Evolutionary conservation across 176 grass and related monocot species (phyloP), one percentile per base, ranked within the genome.

Genomic region (Thalia dealbata): DNA sequence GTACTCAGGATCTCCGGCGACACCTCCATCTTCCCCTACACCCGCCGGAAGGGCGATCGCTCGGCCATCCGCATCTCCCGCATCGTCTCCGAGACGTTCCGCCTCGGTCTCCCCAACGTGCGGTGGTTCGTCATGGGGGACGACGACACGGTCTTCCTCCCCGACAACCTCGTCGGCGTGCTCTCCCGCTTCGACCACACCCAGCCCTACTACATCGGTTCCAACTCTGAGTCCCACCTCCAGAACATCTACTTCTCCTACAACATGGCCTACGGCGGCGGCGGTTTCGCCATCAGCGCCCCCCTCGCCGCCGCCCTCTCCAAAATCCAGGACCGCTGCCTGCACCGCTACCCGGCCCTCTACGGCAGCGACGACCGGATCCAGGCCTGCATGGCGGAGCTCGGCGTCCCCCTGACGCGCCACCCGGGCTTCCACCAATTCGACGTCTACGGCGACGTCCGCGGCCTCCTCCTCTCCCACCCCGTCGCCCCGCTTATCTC

Each of bases 71-170:
- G 95, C 73, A 92, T 99, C 74, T 93, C 95, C 26, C 85, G 95
- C 76, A 99, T 99, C 79, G 95, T 93, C 63, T 91, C 95, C 29
- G 95, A 99, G 81, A 99, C 90, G 6, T 86, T 81, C 81, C 87
- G 85, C 71, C 87, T 99, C 21, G 84, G 83, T 29, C 90, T 99
- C 1, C 77, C 87, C 14, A 77, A 79, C 13, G 90, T 91, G 55
- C 87, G 87, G 41, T 99, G 95, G 95, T 99, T 84, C 75, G 95
- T 99, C 50, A 93, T 99, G 95, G 90, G 95, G 41, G 95, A 99
- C 67, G 95, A 99, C 70, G 95, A 99, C 77, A 99, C 95, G 16
- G 79, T 91, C 71, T 99, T 99, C 85, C 64, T 99, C 76, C 87
- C 95, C 0, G 90, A 91, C 70, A 99, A 99, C 79, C 90, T 99